phyloP scores from a whole-genome alignment of 169 alveolate genomes.

The Perkinsus chesapeaki region DNA sequence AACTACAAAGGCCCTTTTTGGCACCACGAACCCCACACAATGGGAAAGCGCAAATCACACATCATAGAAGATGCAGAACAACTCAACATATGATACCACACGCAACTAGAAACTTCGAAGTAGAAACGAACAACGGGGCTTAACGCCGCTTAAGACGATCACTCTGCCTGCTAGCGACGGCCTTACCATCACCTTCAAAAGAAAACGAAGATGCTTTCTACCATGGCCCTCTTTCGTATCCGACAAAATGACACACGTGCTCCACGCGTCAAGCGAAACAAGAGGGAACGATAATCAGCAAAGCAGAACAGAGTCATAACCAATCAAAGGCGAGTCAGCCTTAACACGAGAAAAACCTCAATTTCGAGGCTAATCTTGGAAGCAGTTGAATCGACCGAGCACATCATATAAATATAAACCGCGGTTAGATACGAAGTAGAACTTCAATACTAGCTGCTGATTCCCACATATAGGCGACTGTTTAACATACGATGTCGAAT shows the following conservation, averaged over 20 bases:
- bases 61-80: background rate
- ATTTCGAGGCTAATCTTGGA: background rate
- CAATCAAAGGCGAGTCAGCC: background rate
- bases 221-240: background rate
- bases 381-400: background rate
- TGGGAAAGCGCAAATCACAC: background rate
- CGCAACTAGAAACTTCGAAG: background rate
- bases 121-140: background rate
- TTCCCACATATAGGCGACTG: background rate
- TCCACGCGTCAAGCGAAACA: background rate
- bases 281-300: background rate
- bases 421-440: background rate
- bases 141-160: background rate
- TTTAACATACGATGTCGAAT: no score
- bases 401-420: background rate
- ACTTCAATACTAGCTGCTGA: background rate
- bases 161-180: background rate
- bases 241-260: background rate
- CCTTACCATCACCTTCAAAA: background rate
- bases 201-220: background rate
- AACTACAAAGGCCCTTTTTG: background rate
- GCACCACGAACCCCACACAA: background rate
- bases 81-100: background rate
- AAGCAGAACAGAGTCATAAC: background rate
- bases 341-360: background rate